Base-by-base conservation (phyloP, 352 stramenopile species). In the Globisporangium solare region DNA sequence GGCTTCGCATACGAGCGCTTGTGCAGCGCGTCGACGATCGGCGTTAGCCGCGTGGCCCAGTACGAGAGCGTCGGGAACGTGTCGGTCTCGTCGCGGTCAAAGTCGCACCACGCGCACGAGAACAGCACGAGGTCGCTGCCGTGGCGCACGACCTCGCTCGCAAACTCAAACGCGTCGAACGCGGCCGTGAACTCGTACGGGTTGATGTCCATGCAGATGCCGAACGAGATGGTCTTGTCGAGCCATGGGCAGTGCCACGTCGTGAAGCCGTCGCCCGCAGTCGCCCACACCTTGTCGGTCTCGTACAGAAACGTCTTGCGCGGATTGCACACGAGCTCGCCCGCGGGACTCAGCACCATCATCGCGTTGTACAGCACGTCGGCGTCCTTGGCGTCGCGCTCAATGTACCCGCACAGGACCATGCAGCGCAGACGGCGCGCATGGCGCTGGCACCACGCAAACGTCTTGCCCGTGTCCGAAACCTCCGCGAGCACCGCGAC, bases 181-280 rank as follows among this genome's bases (percentile, higher is more conserved):
- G 79, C 68, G 45, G 86, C 65, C 22, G 63, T 68, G 54, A 95
- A 94, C 63, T 93, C 76, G 52, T 89, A 65, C 18, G 86, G 86
- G 54, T 95, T 95, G 57, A 95, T 94, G 65, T 95, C 86, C 86
- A 95, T 95, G 61, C 86, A 95, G 58, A 95, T 92, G 40, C 86
- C 84, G 58, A 94, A 92, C 2, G 79, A 88, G 18, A 94, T 86
- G 6, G 71, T 80, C 63, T 85, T 83, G 60, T 83, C 35, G 15
- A 94, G 75, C 79, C 80, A 91, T 39, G 82, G 76, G 46, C 84
- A 94, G 62, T 81, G 56, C 79, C 79, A 94, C 22, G 72, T 75
- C 31, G 15, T 66, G 63, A 94, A 94, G 2, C 73, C 73, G 15
- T 71, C 65, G 20, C 80, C 82, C 0, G 80, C 52, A 0, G 78